Base-by-base conservation (phyloP, 257 asterid genomes). In the Scutellaria minor region DNA sequence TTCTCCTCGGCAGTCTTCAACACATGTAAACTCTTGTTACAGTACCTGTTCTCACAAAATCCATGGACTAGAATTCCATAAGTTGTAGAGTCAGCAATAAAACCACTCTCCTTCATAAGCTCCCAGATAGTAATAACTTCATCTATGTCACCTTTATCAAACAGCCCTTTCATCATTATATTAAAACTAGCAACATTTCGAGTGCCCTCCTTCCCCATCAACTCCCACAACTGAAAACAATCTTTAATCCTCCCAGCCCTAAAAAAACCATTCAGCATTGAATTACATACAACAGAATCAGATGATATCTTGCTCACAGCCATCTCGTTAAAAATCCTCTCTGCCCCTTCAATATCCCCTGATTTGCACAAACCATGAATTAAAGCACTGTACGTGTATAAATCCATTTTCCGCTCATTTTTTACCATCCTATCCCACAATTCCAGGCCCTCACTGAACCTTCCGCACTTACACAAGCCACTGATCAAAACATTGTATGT, bases 401-500 rank as follows among this genome's bases (percentile, higher is more conserved):
- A 57, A 78, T 91, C 99, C 95, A 90, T 82, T 73, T 73, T 74
- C 72, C 77, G 84, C 48, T 84, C 86, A 40, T 91, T 91, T 66
- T 74, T 81, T 71, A 75, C 84, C 97, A 91, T 88, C 81, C 91
- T 87, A 57, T 84, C 85, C 94, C 89, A 89, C 67, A 89, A 24
- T 59, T 75, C 88, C 65, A 90, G 71, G 46, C 85, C 91, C 80
- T 88, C 97, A 9, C 56, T 73, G 74, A 87, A 84, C 88, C 79
- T 87, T 42, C 88, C 85, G 47, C 95, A 89, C 80, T 85, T 87
- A 60, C 95, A 90, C 83, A 95, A 83, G 55, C 99, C 97, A 81
- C 87, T 88, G 78, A 94, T 88, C 90, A 88, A 68, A 75, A 89
- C 79, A 78, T 94, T 94, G 77, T 91, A 91, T 11, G 92, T 85